phyloP scores from a whole-genome alignment of 805 yeast genomes.

The Wickerhamomyces queroliae region DNA sequence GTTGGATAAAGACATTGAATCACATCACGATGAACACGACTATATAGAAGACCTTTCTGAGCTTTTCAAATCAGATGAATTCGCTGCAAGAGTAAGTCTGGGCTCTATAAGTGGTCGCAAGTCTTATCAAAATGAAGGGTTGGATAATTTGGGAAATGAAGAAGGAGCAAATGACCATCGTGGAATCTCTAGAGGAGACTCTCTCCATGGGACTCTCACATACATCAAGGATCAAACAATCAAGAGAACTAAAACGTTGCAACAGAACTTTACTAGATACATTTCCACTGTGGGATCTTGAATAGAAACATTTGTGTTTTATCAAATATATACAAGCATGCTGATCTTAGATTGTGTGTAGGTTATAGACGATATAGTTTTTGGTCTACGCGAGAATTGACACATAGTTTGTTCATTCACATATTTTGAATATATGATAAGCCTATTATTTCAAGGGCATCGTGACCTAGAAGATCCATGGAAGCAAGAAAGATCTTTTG shows the following conservation, averaged over 20 bases:
- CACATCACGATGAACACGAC: not conserved
- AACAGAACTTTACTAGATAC: not conserved
- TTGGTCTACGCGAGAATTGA: no score
- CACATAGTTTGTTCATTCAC: no score
- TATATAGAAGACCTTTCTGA: slow-evolving; percentile 1
- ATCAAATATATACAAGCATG: no score
- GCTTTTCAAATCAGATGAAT: slow-evolving; percentile 9
- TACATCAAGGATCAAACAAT: not conserved
- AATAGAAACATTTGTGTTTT: no score
- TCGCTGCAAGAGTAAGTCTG: slow-evolving; percentile 5
- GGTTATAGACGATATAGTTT: no score
- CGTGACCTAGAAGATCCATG: slow-evolving; percentile 65
- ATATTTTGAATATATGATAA: no score
- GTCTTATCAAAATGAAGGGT: no score
- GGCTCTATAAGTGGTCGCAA: slow-evolving; percentile 5
- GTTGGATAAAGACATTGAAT: not conserved
- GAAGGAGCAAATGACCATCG: not conserved
- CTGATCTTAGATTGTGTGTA: no score
- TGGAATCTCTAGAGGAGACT: not conserved
- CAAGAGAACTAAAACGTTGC: not conserved
- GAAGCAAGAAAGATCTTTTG: slow-evolving; percentile 73
- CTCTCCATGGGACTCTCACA: not conserved
- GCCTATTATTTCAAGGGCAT: no score
- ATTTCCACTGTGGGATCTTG: no score
- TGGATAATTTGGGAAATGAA: not conserved